Conservation (phyloP, 352 stramenopile species). For the Pythium sukuiense region DNA sequence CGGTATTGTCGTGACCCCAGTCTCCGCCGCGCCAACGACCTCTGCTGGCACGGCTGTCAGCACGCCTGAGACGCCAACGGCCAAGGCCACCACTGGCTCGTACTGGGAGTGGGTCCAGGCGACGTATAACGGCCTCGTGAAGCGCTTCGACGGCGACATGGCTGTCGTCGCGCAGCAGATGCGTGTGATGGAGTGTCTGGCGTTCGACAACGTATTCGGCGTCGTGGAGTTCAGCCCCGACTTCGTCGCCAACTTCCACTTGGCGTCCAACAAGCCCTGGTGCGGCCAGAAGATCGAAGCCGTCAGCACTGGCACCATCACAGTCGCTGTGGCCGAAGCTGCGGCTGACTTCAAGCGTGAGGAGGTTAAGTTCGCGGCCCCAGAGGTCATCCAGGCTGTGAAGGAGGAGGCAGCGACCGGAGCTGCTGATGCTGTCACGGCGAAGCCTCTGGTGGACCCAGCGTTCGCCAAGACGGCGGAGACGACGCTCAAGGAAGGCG, state of each 20-base stretch:
- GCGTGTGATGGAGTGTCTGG: constrained; percentile 61
- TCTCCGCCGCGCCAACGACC: too few relatives aligned
- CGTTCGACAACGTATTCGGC: constrained; percentile 54
- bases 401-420: constrained; percentile 19
- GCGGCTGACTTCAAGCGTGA: constrained; percentile 43
- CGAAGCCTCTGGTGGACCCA: constrained; percentile 33
- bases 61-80: not conserved
- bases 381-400: constrained; percentile 43
- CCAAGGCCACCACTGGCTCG: constrained; percentile 48
- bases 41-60: too few relatives aligned
- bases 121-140: constrained; percentile 54
- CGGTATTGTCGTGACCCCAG: not conserved
- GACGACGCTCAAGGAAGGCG: constrained; percentile 30
- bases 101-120: constrained; percentile 70
- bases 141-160: constrained; percentile 61
- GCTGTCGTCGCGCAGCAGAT: constrained; percentile 60
- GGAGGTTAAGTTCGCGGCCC: constrained; percentile 47
- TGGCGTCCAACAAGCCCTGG: constrained; percentile 45
- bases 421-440: not conserved
- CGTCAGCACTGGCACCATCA: constrained; percentile 43
- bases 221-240: constrained; percentile 44
- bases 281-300: constrained; percentile 56
- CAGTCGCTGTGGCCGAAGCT: constrained; percentile 39
- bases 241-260: constrained; percentile 56
- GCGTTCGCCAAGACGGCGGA: constrained; percentile 39